Evolutionary conservation across 495 filamentous ascomycete genomes (phyloP).

Genomic region (Penicillium herquei): DNA sequence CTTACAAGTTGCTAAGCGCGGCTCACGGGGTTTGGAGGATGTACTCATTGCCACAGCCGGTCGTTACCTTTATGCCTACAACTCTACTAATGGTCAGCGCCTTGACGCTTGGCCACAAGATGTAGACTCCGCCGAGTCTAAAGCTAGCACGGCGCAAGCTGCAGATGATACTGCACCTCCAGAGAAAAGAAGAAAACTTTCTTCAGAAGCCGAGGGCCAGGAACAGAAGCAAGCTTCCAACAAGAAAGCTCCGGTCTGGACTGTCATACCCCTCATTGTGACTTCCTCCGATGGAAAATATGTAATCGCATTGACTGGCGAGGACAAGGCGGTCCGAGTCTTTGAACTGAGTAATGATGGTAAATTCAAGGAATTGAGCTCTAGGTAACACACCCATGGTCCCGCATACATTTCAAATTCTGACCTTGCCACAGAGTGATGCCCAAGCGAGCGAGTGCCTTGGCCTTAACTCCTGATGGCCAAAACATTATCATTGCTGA

Average conservation of each 20-base stretch:
- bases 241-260: constrained; percentile 30
- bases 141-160: constrained; percentile 20
- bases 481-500: constrained; percentile 76
- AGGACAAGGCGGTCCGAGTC: constrained; percentile 88
- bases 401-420: not conserved
- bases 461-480: constrained; percentile 66
- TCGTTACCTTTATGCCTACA: constrained; percentile 51
- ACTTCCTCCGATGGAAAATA: constrained; percentile 59
- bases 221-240: constrained; percentile 10
- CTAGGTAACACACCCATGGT: constrained; percentile 53
- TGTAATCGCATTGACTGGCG: constrained; percentile 74
- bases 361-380: constrained; percentile 63
- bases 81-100: constrained; percentile 38
- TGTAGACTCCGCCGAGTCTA: constrained; percentile 24
- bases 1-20: constrained; percentile 42
- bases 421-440: constrained; percentile 58
- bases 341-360: constrained; percentile 64
- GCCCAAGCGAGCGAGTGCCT: constrained; percentile 81
- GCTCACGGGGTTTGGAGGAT: constrained; percentile 23
- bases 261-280: constrained; percentile 56
- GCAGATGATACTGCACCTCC: constrained; percentile 40
- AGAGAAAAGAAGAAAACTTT: constrained; percentile 52
- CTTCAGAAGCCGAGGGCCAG: constrained; percentile 5
- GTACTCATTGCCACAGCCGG: constrained; percentile 58
- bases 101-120: constrained; percentile 52